Percentiles rank a stretch among this genome's conserved stretches.
Conservation (phyloP, 148 eudicot species). For the Fagopyrum esculentum region DNA sequence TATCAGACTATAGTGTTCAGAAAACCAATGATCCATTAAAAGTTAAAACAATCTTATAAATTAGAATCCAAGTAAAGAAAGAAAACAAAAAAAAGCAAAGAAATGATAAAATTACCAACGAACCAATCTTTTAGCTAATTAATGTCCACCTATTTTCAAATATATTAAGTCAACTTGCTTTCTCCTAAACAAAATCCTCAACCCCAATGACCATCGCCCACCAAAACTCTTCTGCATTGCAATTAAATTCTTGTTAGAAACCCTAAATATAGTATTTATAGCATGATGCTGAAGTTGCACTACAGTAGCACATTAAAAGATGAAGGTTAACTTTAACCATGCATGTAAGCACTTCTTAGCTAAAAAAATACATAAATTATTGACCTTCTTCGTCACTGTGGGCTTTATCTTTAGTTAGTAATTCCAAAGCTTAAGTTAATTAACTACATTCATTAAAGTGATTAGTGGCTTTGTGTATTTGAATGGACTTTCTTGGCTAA, state of each 20-base stretch:
- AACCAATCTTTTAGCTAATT: conserved; percentile 33
- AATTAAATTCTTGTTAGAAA: not conserved
- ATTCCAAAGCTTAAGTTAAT: not conserved
- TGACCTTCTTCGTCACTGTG: not conserved
- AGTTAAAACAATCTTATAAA: not conserved
- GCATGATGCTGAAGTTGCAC: conserved; percentile 99
- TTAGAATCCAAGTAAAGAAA: not conserved
- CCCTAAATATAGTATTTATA: not conserved
- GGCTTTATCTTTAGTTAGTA: conserved; percentile 1
- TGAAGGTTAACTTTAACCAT: not conserved
- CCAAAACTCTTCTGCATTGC: conserved; percentile 14
- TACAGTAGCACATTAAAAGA: conserved; percentile 26
- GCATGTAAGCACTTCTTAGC: not conserved
- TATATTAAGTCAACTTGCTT: conserved; percentile 26
- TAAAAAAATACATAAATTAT: not conserved
- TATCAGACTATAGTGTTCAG: no score
- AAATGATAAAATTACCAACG: conserved; percentile 21
- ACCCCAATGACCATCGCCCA: conserved; percentile 14
- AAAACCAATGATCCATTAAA: no score
- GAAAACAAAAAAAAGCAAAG: not conserved
- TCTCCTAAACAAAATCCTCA: conserved; percentile 23
- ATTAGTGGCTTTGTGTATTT: not conserved
- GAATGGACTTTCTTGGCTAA: conserved; percentile 5
- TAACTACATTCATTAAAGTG: not conserved
- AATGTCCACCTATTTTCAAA: conserved; percentile 16